Evolutionary conservation across 164 flowering plant genomes (phyloP).

Genomic region (Nelumbo lutea): DNA sequence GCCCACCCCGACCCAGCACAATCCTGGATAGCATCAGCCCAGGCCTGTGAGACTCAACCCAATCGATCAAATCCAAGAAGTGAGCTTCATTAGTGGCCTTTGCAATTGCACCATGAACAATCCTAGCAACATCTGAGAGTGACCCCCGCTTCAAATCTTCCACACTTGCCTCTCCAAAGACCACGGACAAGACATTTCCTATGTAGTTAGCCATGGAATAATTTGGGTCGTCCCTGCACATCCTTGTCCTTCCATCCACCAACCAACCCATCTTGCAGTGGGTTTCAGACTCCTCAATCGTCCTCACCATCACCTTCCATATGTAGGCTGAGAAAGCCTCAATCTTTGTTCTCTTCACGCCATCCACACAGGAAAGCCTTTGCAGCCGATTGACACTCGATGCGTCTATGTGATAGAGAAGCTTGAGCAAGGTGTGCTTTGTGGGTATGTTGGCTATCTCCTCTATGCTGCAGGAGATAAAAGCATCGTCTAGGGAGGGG

Average conservation of each 20-base stretch:
- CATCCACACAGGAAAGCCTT: constrained; percentile 17
- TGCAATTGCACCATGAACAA: constrained; percentile 29
- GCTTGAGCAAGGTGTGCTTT: constrained; percentile 24
- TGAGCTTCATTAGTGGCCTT: constrained; percentile 34
- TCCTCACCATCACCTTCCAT: constrained; percentile 42
- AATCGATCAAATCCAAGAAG: constrained; percentile 45
- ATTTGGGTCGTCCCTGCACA: background rate
- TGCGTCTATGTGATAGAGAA: constrained; percentile 40
- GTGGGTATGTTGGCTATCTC: constrained; percentile 38
- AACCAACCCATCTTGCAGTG: constrained; percentile 55
- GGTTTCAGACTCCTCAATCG: constrained; percentile 18
- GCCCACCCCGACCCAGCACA: constrained; percentile 40
- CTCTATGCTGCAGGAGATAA: constrained; percentile 33
- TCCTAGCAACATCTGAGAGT: constrained; percentile 24
- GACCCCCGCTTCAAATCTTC: constrained; percentile 23
- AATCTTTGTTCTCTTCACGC: constrained; percentile 37
- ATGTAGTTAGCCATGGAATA: constrained; percentile 35
- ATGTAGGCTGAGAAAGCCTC: constrained; percentile 59
- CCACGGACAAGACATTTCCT: constrained; percentile 50
- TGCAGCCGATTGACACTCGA: constrained; percentile 33
- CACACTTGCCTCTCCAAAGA: constrained; percentile 34
- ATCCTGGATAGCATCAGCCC: constrained; percentile 41
- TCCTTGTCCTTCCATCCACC: constrained; percentile 41
- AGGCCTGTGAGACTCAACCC: constrained; percentile 53
- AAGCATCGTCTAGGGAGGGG: constrained; percentile 31